Base-by-base conservation (phyloP, 2,329 filamentous ascomycete species). In the Neofusicoccum kwambonambiense region DNA sequence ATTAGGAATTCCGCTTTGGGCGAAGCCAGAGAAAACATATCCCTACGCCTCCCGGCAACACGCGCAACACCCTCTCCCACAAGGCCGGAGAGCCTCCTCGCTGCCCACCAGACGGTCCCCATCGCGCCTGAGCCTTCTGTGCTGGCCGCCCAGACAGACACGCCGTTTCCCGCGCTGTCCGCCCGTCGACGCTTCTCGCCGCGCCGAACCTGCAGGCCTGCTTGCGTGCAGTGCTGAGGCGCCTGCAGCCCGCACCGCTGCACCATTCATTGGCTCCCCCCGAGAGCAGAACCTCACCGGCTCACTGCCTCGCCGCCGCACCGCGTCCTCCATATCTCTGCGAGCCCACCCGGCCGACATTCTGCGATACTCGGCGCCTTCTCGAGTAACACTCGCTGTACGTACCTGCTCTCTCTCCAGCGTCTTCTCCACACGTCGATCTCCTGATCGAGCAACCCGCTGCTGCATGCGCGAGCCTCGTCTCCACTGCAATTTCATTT, bases 401-500 rank as follows among this genome's bases (percentile, higher is more conserved):
- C 42, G 56, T 60, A 60, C 56, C 27, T 60, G 56, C 56, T 60
- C 56, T 37, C 49, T 27, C 41, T 63, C 50, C 39, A 34, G 17
- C 61, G 13, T 52, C 13, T 35, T 34, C n/a, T 45, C 61, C 61
- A 39, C 61, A 54, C 17, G 27, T 31, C 61, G 61, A 56, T 63
- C 61, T 54, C 49, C 49, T 54, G 61, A 63, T 63, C 61, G 22
- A 47, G 50, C 49, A 41, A 54, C 39, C 22, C 39, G 37, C 61
- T 54, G 49, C 61, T 54, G 49, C 61, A 63, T 54, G 61, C 49
- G 49, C 61, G 61, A 63, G 50, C 61, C 47, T 63, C 45, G 61
- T 54, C 61, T 37, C 49, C 61, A 63, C 61, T 63, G 61, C 49
- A 63, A 63, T 63, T 54, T 63, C 17, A 63, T 39, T 54, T 63